These are phyloP conservation scores for Ophiostoma sp. DNA, from an alignment of 2,329 filamentous ascomycete genomes.

Conservation along the genomic window DNA sequence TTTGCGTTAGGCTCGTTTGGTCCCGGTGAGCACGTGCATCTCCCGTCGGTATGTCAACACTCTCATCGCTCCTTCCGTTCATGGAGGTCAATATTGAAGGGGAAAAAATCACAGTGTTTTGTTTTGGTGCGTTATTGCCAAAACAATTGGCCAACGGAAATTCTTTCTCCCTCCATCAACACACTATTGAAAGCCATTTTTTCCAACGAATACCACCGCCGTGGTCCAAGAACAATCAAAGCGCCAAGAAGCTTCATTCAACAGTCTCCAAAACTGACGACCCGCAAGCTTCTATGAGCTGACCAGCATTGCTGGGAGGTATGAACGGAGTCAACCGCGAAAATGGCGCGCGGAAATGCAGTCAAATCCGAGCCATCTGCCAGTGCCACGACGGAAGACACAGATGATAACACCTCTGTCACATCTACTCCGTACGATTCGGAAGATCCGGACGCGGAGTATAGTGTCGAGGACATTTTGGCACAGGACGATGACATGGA, in stretches of 20 bases:
- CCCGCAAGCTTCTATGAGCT: background rate
- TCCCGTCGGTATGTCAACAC: background rate
- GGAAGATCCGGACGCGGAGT: conserved; percentile 48
- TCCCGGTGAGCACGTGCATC: background rate
- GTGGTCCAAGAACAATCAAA: background rate
- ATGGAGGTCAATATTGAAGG: background rate
- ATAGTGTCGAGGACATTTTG: conserved; percentile 56
- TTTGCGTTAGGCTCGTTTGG: background rate
- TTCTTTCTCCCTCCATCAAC: background rate
- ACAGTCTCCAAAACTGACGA: background rate
- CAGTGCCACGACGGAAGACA: conserved; percentile 21
- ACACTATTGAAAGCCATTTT: background rate
- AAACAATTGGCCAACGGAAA: background rate
- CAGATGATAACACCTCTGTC: conserved; percentile 55
- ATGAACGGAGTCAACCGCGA: background rate
- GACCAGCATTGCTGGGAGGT: background rate
- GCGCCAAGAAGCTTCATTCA: background rate
- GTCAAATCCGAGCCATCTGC: background rate
- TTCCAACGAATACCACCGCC: background rate
- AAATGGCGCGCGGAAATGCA: background rate
- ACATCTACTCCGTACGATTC: conserved; percentile 49
- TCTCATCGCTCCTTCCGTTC: background rate
- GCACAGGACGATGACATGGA: conserved; percentile 43
- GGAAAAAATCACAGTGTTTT: background rate
- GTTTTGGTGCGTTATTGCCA: background rate